These are phyloP conservation scores for Colletotrichum navitas DNA, from an alignment of 2,329 filamentous ascomycete species.

Conservation along the genomic window DNA sequence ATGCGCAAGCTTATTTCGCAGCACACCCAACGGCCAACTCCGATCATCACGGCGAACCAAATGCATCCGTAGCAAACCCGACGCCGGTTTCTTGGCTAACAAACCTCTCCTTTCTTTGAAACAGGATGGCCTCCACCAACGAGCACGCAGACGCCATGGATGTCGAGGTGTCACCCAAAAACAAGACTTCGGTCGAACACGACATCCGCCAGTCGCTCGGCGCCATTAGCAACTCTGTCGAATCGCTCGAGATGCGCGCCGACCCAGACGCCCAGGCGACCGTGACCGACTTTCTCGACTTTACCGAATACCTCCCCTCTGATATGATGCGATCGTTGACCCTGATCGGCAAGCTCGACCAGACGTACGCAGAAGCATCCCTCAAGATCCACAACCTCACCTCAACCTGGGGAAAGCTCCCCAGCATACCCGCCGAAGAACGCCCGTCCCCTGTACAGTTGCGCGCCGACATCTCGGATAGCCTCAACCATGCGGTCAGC, in stretches of 20 bases:
- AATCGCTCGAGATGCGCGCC: slow-evolving; percentile 63
- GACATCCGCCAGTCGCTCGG: slow-evolving; percentile 45
- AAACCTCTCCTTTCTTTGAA: background rate
- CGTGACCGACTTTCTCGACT: slow-evolving; percentile 78
- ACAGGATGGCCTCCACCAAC: slow-evolving; percentile 44
- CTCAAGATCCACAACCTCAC: slow-evolving; percentile 68
- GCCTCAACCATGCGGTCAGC: slow-evolving; percentile 65
- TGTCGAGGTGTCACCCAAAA: slow-evolving; percentile 53
- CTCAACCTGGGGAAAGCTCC: slow-evolving; percentile 68
- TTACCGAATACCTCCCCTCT: slow-evolving; percentile 76
- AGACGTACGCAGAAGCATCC: slow-evolving; percentile 69
- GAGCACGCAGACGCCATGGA: slow-evolving; percentile 46
- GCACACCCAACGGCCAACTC: slow-evolving; percentile 9
- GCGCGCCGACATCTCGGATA: slow-evolving; percentile 71
- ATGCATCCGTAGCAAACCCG: slow-evolving; percentile 19
- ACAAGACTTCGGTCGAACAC: slow-evolving; percentile 49
- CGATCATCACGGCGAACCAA: background rate
- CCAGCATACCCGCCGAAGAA: slow-evolving; percentile 60
- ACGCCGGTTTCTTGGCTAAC: background rate
- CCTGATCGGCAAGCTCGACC: slow-evolving; percentile 74
- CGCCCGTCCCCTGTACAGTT: slow-evolving; percentile 64
- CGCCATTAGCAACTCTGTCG: slow-evolving; percentile 55
- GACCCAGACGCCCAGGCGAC: slow-evolving; percentile 78
- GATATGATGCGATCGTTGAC: slow-evolving; percentile 76
- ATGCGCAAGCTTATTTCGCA: slow-evolving; percentile 26